A percentile compares a stretch with the other conserved stretches of the same genome.
Conservation (phyloP, 1,284 basidiomycete species). For the Megacollybia platyphylla region DNA sequence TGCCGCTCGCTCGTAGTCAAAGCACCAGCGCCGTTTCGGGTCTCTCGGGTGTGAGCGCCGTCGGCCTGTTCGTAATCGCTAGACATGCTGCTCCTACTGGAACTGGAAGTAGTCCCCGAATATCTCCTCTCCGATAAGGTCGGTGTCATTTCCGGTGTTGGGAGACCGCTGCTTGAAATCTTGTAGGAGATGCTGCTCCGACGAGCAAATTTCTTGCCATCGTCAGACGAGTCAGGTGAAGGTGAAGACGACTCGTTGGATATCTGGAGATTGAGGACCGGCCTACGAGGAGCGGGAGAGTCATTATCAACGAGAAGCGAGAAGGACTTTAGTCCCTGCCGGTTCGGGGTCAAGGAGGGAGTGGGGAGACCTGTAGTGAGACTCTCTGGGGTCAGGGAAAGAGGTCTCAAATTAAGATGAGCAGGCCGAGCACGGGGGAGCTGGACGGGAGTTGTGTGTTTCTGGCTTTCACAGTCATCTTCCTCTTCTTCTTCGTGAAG, state of each 20-base stretch:
- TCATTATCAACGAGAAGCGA: conserved; percentile 18
- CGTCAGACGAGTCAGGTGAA: background rate
- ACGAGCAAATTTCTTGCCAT: conserved; percentile 7
- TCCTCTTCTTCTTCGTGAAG: conserved; percentile 75
- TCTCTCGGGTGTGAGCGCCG: conserved; percentile 3
- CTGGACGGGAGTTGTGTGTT: conserved; percentile 3
- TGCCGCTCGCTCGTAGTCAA: conserved; percentile 61
- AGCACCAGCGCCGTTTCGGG: conserved; percentile 25
- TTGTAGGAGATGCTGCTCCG: conserved; percentile 68
- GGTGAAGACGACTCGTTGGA: conserved; percentile 13
- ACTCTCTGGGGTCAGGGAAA: conserved; percentile 48
- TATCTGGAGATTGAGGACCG: conserved; percentile 15
- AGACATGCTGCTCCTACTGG: conserved; percentile 4
- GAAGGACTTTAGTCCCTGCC: conserved; percentile 33
- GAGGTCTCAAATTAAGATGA: conserved; percentile 53
- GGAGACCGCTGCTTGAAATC: conserved; percentile 37
- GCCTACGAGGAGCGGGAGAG: conserved; percentile 14
- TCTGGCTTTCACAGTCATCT: conserved; percentile 36
- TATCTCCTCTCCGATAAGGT: conserved; percentile 32
- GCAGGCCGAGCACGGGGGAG: conserved; percentile 35
- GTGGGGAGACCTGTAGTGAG: conserved; percentile 37
- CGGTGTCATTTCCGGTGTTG: conserved; percentile 65
- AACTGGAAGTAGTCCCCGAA: conserved; percentile 16
- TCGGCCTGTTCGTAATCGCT: conserved; percentile 8
- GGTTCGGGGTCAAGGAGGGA: conserved; percentile 33